phyloP scores from a whole-genome alignment of 2,329 filamentous ascomycete species.

The Colletotrichum tropicicola region DNA sequence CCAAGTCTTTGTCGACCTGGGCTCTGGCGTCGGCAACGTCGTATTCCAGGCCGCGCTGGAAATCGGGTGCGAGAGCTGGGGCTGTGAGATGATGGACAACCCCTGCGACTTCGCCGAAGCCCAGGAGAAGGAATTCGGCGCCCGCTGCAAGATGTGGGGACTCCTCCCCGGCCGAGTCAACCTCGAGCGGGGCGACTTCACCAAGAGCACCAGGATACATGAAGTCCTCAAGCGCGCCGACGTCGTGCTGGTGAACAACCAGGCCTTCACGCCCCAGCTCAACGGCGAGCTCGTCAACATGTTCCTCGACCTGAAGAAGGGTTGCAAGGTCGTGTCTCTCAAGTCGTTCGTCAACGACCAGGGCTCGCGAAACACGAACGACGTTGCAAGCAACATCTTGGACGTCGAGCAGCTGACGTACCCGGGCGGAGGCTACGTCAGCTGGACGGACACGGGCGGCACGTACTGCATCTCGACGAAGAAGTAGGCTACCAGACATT shows the following conservation, averaged over 20 bases:
- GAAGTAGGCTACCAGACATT: constrained; percentile 54
- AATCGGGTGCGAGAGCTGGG: constrained; percentile 93
- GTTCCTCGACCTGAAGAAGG: constrained; percentile 92
- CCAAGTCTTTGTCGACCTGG: constrained; percentile 92
- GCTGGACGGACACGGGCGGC: constrained; percentile 88
- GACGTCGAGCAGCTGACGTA: constrained; percentile 73
- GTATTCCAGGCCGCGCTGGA: constrained; percentile 93
- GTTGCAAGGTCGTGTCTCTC: constrained; percentile 88
- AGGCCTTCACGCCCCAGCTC: constrained; percentile 88
- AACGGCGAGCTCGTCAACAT: constrained; percentile 88
- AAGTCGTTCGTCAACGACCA: constrained; percentile 90
- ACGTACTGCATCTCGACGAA: constrained; percentile 90
- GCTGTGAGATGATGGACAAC: constrained; percentile 95
- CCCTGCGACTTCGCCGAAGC: constrained; percentile 83
- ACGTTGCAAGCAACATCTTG: constrained; percentile 84
- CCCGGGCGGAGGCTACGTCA: constrained; percentile 76
- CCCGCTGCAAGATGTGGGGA: constrained; percentile 91
- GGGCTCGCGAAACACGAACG: constrained; percentile 79
- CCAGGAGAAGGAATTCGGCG: constrained; percentile 83
- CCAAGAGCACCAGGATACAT: constrained; percentile 75
- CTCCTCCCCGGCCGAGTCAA: constrained; percentile 81
- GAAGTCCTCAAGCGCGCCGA: constrained; percentile 84
- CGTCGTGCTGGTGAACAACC: constrained; percentile 98
- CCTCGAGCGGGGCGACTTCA: constrained; percentile 86
- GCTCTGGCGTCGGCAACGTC: constrained; percentile 95